These are phyloP conservation scores for Colletotrichum sp. DNA, from an alignment of 2,329 filamentous ascomycete species.

Conservation along the genomic window DNA sequence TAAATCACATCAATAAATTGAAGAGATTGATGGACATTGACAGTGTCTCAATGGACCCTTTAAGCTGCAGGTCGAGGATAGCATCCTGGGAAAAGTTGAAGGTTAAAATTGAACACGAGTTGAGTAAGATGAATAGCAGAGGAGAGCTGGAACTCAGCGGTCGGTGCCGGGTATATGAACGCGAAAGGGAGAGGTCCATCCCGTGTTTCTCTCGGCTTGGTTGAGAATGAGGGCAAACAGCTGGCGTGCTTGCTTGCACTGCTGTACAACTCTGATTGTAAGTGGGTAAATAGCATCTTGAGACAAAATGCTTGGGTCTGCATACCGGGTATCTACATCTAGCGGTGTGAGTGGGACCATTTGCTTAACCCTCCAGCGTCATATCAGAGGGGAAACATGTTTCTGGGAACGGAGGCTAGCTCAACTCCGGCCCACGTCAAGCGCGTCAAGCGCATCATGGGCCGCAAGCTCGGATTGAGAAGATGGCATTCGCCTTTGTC, in stretches of 20 bases:
- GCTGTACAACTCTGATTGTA: neutral
- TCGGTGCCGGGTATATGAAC: neutral
- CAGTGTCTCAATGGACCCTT: neutral
- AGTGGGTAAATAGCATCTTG: neutral
- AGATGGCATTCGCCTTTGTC: neutral
- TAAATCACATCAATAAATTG: neutral
- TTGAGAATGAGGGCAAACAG: neutral
- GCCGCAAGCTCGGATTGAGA: neutral
- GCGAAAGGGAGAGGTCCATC: neutral
- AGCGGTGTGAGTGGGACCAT: neutral
- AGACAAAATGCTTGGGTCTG: neutral
- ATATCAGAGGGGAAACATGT: neutral
- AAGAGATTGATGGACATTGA: neutral
- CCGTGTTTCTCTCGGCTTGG: neutral
- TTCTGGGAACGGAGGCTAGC: neutral
- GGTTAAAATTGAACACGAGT: neutral
- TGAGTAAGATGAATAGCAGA: neutral
- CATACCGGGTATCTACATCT: neutral
- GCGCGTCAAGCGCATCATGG: neutral
- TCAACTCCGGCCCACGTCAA: neutral
- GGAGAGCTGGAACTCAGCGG: neutral
- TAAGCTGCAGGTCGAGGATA: neutral
- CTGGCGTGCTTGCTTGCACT: neutral
- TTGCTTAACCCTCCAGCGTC: neutral
- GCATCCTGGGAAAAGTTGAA: neutral